phyloP scores from a whole-genome alignment of 108 stramenopile genomes.

The Skeletonema marinoi region DNA sequence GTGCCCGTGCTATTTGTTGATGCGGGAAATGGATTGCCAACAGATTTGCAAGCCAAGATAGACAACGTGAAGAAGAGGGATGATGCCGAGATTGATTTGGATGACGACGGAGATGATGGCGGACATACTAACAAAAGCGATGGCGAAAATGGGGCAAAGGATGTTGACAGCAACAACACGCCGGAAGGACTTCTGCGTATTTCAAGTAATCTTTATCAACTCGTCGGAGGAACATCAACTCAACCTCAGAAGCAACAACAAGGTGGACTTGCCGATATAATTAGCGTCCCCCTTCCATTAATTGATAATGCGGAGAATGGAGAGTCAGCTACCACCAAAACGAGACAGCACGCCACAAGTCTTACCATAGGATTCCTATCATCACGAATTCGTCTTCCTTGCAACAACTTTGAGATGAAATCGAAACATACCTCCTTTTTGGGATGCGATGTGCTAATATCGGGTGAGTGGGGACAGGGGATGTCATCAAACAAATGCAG shows the following conservation, averaged over 20 bases:
- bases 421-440: constrained; percentile 52
- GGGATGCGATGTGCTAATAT: constrained; percentile 79
- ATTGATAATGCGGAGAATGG: background rate
- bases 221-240: constrained; percentile 21
- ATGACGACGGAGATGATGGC: constrained; percentile 16
- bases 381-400: constrained; percentile 36
- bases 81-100: constrained; percentile 40
- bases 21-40: constrained; percentile 28
- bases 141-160: background rate
- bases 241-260: constrained; percentile 1
- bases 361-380: constrained; percentile 32
- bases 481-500: constrained; percentile 59
- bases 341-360: constrained; percentile 7
- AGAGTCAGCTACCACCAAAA: background rate
- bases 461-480: constrained; percentile 83
- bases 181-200: constrained; percentile 36
- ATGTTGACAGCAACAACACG: background rate
- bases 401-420: constrained; percentile 40
- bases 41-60: background rate
- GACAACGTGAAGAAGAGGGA: constrained; percentile 21
- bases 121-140: background rate
- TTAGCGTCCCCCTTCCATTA: constrained; percentile 33
- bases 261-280: constrained; percentile 21
- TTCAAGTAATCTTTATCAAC: constrained; percentile 41
- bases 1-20: constrained; percentile 53